Evolutionary conservation across 805 yeast species (phyloP), one percentile per base, ranked within the genome.

Genomic region (Ogataea salicorniae): DNA sequence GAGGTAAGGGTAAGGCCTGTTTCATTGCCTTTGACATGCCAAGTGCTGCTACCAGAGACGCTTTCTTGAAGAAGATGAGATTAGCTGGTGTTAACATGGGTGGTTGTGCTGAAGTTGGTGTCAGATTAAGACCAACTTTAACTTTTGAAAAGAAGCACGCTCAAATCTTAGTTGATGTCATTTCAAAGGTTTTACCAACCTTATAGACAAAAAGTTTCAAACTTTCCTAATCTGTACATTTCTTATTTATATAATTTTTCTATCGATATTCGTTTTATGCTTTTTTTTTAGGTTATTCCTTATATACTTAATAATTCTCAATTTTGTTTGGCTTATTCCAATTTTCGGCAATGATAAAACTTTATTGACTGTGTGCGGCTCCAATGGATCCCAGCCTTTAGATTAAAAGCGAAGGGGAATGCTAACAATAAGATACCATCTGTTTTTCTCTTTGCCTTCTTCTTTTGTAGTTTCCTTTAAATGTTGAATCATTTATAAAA

Each of bases 61-160:
- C 72, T 57, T 82, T 87, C 67, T 68, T 84, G 59, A 56, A 55
- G 51, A 80, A 76, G 53, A 73, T 84, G 77, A 83, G 80, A 70
- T 61, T 68, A 41, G 73, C 63, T 43, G 95, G 95, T 67, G 75
- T 85, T 52, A 87, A 87, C 67, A 77, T 85, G 62, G 95, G 95
- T 58, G 95, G 91, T 43, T 87, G 95, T 70, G 91, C 92, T 46
- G 86, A 79, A 46, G 76, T 73, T 52, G 79, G 91, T 49, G 84
- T 87, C 44, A 81, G 95, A 72, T 74, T 87, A 66, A 80, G 95
- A 72, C 95, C 95, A 51, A 76, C 87, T 40, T 71, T 87, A 59
- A 80, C 81, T 18, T 87, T 87, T 64, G 90, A 84, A 72, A 78
- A 83, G 70, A 82, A 82, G 69, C 95, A 87, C 61, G 92, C 87